Evolutionary conservation across 2,329 filamentous ascomycete species (phyloP).

Genomic region (Verticillium longisporum): DNA sequence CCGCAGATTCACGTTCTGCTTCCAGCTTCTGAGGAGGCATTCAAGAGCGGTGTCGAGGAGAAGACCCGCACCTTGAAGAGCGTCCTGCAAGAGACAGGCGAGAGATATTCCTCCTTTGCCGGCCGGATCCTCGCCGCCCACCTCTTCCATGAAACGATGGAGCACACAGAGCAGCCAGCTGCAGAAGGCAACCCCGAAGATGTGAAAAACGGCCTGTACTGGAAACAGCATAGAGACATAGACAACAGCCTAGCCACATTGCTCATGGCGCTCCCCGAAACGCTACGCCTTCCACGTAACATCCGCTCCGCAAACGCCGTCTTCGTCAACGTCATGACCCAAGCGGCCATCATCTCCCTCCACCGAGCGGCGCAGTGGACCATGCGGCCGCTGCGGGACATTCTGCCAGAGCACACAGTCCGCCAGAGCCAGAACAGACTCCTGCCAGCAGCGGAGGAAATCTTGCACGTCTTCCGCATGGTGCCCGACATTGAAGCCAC

Average conservation of each 20-base stretch:
- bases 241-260: conserved; percentile 57
- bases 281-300: conserved; percentile 50
- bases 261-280: conserved; percentile 49
- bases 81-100: conserved; percentile 33
- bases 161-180: background rate
- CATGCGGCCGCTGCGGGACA: conserved; percentile 15
- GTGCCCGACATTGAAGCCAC: conserved; percentile 25
- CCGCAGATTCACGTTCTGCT: conserved; percentile 50
- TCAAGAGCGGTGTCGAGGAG: conserved; percentile 46
- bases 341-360: conserved; percentile 61
- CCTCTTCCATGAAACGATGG: conserved; percentile 58
- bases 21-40: conserved; percentile 56
- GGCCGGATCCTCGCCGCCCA: conserved; percentile 47
- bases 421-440: conserved; percentile 60
- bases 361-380: conserved; percentile 37
- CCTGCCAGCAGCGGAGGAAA: conserved; percentile 59
- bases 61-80: conserved; percentile 44
- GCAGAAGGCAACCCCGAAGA: background rate
- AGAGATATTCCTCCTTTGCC: conserved; percentile 46
- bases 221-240: conserved; percentile 38
- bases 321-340: conserved; percentile 63
- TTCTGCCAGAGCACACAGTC: conserved; percentile 49
- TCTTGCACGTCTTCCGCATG: conserved; percentile 62
- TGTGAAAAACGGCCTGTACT: background rate
- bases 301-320: conserved; percentile 54